Evolutionary conservation across 73 alveolate genomes (phyloP).

Genomic region (Halteria grandinella): DNA sequence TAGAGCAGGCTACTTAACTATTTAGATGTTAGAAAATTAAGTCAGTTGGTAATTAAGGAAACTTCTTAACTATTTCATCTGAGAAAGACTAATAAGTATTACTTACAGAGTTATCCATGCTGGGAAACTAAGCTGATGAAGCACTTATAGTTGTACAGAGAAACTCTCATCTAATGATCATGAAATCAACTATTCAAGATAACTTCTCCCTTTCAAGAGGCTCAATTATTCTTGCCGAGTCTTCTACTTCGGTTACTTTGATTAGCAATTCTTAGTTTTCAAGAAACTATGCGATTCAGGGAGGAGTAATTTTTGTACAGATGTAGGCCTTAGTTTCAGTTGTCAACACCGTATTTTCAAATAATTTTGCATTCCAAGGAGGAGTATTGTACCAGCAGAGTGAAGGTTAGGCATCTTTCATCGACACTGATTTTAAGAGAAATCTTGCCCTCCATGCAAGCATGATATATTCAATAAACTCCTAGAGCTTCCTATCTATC

Average conservation of each 20-base stretch:
- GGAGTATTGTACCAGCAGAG: conserved; percentile 12
- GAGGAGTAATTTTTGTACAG: not conserved
- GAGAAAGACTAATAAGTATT: too few species aligned
- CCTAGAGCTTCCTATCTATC: not conserved
- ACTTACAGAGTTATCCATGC: too few species aligned
- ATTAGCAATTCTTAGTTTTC: not conserved
- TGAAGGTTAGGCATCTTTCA: not conserved
- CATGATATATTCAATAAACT: not conserved
- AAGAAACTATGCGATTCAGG: not conserved
- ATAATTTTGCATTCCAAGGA: conserved; percentile 28
- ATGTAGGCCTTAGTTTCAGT: not conserved
- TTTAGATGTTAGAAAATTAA: too few species aligned
- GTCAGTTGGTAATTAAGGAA: too few species aligned
- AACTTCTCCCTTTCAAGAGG: too few species aligned
- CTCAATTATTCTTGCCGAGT: not conserved
- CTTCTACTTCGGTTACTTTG: not conserved
- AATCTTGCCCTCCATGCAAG: conserved; percentile 22
- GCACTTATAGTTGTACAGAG: too few species aligned
- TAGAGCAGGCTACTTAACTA: too few species aligned
- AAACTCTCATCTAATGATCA: too few species aligned
- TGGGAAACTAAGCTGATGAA: too few species aligned
- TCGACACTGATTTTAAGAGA: not conserved
- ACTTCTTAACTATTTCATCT: too few species aligned
- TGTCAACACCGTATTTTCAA: not conserved
- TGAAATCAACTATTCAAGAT: too few species aligned